Evolutionary conservation across 352 stramenopile species (phyloP).

Genomic region (Pythium dissimile): DNA sequence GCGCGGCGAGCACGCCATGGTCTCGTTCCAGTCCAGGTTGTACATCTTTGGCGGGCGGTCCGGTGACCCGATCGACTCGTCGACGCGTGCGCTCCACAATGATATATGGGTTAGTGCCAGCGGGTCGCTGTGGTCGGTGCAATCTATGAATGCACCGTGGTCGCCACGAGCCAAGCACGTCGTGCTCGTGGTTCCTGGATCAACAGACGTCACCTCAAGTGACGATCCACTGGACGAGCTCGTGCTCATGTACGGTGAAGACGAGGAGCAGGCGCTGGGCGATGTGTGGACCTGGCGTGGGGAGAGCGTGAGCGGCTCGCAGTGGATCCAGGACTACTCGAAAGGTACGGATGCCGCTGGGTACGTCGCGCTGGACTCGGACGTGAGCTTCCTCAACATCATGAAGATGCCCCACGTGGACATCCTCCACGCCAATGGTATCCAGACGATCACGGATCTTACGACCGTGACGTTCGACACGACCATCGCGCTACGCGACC

Average conservation of each 20-base stretch:
- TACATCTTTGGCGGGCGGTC: conserved; percentile 60
- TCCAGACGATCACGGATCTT: conserved; percentile 84
- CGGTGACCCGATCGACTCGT: conserved; percentile 22
- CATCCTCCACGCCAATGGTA: conserved; percentile 46
- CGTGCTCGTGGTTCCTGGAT: conserved; percentile 35
- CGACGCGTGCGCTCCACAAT: conserved; percentile 42
- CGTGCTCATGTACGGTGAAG: conserved; percentile 59
- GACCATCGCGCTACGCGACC: conserved; percentile 41
- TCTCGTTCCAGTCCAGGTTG: conserved; percentile 48
- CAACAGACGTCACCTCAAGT: conserved; percentile 33
- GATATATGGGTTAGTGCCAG: conserved; percentile 64
- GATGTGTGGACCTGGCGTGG: conserved; percentile 71
- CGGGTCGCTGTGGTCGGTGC: conserved; percentile 40
- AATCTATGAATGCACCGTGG: conserved; percentile 36
- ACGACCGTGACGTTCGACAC: conserved; percentile 45
- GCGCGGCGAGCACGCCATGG: conserved; percentile 69
- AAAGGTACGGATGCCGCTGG: conserved; percentile 22
- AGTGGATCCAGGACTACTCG: conserved; percentile 54
- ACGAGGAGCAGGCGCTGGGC: conserved; percentile 48
- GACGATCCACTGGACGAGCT: conserved; percentile 50
- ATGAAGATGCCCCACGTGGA: conserved; percentile 52
- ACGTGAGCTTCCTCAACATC: conserved; percentile 42
- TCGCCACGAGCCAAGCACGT: conserved; percentile 52
- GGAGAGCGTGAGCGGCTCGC: background rate
- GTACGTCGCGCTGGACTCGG: conserved; percentile 47